Percentiles rank a stretch among this genome's conserved stretches.
phyloP scores from a whole-genome alignment of 2,329 filamentous ascomycete genomes.

The Penicillium capsulatum region DNA sequence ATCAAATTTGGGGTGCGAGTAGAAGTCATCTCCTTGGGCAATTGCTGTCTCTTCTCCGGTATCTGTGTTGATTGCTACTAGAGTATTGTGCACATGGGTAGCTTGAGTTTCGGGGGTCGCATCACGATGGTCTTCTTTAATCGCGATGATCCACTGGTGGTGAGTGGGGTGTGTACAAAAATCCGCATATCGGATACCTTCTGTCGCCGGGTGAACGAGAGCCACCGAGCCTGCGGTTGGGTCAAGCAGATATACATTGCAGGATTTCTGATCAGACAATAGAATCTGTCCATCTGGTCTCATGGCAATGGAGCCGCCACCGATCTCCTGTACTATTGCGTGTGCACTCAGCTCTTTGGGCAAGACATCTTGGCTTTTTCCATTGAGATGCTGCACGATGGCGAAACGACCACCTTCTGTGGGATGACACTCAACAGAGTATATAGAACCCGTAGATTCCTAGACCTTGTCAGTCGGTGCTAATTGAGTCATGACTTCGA shows the following conservation, averaged over 20 bases:
- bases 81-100: constrained; percentile 28
- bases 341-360: constrained; percentile 44
- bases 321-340: constrained; percentile 53
- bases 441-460: constrained; percentile 29
- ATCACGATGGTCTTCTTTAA: constrained; percentile 50
- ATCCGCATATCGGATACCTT: constrained; percentile 41
- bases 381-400: constrained; percentile 43
- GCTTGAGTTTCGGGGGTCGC: constrained; percentile 24
- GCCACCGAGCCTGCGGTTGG: constrained; percentile 35
- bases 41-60: constrained; percentile 37
- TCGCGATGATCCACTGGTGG: constrained; percentile 46
- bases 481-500: background rate
- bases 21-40: constrained; percentile 50
- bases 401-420: constrained; percentile 41
- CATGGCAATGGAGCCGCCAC: constrained; percentile 46
- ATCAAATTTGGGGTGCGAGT: constrained; percentile 50
- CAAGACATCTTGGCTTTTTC: constrained; percentile 40
- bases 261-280: constrained; percentile 45
- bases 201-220: constrained; percentile 29
- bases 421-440: constrained; percentile 35
- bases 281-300: constrained; percentile 41
- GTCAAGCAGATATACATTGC: constrained; percentile 44
- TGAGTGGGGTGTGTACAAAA: constrained; percentile 41
- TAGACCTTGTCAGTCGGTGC: constrained; percentile 8
- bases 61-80: constrained; percentile 29